phyloP scores from a whole-genome alignment of 768 basidiomycete species.

The Hypholoma fasciculare region DNA sequence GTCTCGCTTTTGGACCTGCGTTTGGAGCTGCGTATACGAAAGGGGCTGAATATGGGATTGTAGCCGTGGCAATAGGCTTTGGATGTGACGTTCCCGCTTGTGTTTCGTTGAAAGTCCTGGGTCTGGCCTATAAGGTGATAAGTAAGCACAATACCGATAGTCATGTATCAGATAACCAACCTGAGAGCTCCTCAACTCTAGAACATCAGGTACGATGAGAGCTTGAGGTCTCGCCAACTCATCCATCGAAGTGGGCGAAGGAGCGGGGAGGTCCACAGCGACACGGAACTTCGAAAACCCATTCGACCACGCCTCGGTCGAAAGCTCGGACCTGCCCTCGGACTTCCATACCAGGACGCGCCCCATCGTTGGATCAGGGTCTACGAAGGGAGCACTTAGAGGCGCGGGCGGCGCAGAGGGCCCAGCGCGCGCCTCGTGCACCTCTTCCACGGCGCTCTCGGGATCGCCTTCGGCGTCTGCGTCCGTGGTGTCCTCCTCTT shows the following conservation, averaged over 20 bases:
- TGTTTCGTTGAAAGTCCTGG: too few species aligned
- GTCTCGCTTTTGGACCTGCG: background rate
- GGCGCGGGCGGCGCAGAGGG: background rate
- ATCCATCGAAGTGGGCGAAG: background rate
- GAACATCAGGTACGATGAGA: background rate
- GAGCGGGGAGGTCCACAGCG: background rate
- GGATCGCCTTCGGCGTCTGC: slow-evolving; percentile 8
- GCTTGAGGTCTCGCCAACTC: background rate
- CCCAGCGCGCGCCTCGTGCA: background rate
- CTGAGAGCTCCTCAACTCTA: too few species aligned
- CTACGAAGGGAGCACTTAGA: background rate
- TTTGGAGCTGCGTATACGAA: background rate
- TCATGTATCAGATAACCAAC: too few species aligned
- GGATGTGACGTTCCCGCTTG: too few species aligned
- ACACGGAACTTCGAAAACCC: slow-evolving; percentile 2
- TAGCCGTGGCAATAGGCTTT: too few species aligned
- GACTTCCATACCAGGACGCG: slow-evolving; percentile 3
- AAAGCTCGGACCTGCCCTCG: background rate
- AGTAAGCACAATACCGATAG: too few species aligned
- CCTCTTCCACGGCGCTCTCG: slow-evolving; percentile 5
- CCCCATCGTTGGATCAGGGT: background rate
- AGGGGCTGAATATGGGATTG: too few species aligned
- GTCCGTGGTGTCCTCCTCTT: background rate
- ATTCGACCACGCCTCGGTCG: background rate
- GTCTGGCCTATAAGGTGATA: too few species aligned